These are phyloP conservation scores for Pythium oligandrum DNA, from an alignment of 352 stramenopile species.

Conservation along the genomic window DNA sequence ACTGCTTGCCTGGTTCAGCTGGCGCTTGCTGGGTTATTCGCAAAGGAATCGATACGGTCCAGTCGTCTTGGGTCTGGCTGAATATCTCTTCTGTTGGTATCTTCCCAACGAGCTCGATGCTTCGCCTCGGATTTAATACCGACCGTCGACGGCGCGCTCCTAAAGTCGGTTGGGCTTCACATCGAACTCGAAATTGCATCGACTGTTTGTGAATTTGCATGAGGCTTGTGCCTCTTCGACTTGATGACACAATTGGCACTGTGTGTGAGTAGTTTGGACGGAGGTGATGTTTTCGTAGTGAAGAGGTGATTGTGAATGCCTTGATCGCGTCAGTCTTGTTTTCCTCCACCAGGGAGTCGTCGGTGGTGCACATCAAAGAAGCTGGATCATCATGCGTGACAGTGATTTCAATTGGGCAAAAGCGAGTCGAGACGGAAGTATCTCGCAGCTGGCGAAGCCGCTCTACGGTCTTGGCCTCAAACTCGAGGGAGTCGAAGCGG, in stretches of 20 bases:
- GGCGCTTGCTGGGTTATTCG: slow-evolving; percentile 1
- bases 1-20: background rate
- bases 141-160: slow-evolving; percentile 1
- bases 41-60: slow-evolving; percentile 5
- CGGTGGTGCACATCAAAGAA: slow-evolving; percentile 1
- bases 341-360: background rate
- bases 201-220: slow-evolving; percentile 1
- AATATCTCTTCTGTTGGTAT: no score
- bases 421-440: slow-evolving; percentile 40
- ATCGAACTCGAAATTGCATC: slow-evolving; percentile 18
- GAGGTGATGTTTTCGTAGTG: slow-evolving; percentile 38
- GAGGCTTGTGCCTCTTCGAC: background rate
- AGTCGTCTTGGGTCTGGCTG: no score
- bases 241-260: slow-evolving; percentile 12
- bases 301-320: slow-evolving; percentile 43
- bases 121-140: no score
- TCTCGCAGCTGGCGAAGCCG: slow-evolving; percentile 43
- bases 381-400: slow-evolving; percentile 32
- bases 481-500: slow-evolving; percentile 38
- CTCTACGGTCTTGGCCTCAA: slow-evolving; percentile 30
- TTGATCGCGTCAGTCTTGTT: slow-evolving; percentile 10
- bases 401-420: slow-evolving; percentile 40
- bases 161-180: slow-evolving; percentile 15
- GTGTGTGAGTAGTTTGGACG: slow-evolving; percentile 34
- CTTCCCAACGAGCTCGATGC: no score